These are phyloP conservation scores for Intubia oerlemansii DNA, from an alignment of 2,329 filamentous ascomycete genomes.

Conservation along the genomic window DNA sequence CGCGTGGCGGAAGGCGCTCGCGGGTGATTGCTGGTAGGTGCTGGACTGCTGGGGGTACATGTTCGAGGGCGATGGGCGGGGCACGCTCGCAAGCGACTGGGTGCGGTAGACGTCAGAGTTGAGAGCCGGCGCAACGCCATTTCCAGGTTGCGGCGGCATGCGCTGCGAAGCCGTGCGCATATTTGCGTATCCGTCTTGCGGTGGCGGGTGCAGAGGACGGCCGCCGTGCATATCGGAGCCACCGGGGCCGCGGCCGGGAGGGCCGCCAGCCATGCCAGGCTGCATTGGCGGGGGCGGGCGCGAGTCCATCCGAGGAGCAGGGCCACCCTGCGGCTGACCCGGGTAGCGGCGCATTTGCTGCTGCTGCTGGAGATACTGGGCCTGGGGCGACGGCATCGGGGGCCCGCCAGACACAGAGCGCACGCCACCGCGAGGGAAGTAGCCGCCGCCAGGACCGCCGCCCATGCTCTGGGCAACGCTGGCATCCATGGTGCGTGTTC, in stretches of 20 bases:
- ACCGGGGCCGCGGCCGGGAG: slow-evolving; percentile 13
- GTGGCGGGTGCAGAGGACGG: slow-evolving; percentile 2
- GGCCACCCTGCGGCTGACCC: slow-evolving; percentile 15
- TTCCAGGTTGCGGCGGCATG: slow-evolving; percentile 38
- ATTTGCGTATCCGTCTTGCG: slow-evolving; percentile 19
- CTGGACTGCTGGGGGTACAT: slow-evolving; percentile 45
- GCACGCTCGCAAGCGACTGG: slow-evolving; percentile 68
- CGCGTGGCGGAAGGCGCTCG: slow-evolving; percentile 58
- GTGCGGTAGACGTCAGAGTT: slow-evolving; percentile 76
- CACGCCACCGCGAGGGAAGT: slow-evolving; percentile 24
- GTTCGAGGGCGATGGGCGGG: slow-evolving; percentile 32
- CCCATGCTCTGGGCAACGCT: slow-evolving; percentile 16
- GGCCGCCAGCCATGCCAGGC: slow-evolving; percentile 40
- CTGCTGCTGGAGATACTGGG: slow-evolving; percentile 26
- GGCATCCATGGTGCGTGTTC: slow-evolving; percentile 21
- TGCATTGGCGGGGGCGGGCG: slow-evolving; percentile 14
- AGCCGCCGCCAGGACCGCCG: slow-evolving; percentile 14
- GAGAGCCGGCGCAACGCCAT: slow-evolving; percentile 48
- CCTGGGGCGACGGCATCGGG: slow-evolving; percentile 20
- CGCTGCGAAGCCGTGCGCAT: slow-evolving; percentile 29
- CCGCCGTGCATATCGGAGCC: slow-evolving; percentile 8
- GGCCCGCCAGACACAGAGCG: slow-evolving; percentile 28
- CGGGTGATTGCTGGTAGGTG: slow-evolving; percentile 41
- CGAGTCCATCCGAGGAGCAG: too few relatives aligned
- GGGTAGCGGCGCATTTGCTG: slow-evolving; percentile 25